Evolutionary conservation across 805 yeast genomes (phyloP).

Genomic region (Candida ovalis): DNA sequence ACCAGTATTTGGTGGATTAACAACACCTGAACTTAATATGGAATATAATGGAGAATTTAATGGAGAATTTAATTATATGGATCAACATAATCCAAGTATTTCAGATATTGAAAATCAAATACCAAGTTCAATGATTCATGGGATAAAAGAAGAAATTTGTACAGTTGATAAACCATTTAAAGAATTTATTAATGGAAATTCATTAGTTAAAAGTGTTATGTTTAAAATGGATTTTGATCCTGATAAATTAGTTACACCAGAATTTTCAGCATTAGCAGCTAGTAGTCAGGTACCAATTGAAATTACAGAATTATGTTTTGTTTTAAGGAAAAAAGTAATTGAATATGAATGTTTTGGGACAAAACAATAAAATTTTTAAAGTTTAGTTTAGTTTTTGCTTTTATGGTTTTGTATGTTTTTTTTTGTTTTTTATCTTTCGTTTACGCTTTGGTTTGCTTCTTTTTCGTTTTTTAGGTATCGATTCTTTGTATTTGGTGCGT

Average conservation of each 20-base stretch:
- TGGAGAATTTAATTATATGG: neutral
- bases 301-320: conserved; percentile 6
- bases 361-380: no score
- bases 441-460: no score
- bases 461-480: no score
- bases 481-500: no score
- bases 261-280: conserved; percentile 3
- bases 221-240: conserved; percentile 12
- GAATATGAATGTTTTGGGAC: conserved; percentile 4
- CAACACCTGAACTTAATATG: neutral
- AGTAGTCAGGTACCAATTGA: neutral
- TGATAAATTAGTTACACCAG: conserved; percentile 4
- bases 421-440: no score
- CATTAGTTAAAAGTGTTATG: conserved; percentile 5
- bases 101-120: neutral
- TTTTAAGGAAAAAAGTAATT: conserved; percentile 9
- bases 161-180: conserved; percentile 1
- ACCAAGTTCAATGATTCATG: neutral
- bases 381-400: neutral
- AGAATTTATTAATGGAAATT: neutral
- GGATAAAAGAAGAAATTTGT: neutral
- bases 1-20: neutral
- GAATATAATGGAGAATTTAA: neutral
- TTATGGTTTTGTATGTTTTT: neutral
- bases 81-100: neutral